phyloP scores from a whole-genome alignment of 176 grass and related monocot species.

The Microstegium vimineum region DNA sequence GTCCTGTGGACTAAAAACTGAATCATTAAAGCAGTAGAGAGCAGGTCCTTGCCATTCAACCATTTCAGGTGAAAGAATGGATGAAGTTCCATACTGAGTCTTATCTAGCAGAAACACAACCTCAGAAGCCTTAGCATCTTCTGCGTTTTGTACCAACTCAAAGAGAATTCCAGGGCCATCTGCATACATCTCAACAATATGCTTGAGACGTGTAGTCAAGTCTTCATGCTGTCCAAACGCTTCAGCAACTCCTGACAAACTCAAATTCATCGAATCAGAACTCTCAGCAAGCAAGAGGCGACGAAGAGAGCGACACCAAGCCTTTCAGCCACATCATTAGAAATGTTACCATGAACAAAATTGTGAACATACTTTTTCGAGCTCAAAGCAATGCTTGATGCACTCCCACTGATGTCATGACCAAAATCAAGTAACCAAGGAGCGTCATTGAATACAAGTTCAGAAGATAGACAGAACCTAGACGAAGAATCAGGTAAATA shows the following conservation, averaged over 20 bases:
- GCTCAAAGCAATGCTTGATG: constrained; percentile 52
- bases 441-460: constrained; percentile 97
- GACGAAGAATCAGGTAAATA: constrained; percentile 90
- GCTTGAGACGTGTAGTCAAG: constrained; percentile 93
- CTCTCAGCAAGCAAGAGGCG: constrained; percentile 95
- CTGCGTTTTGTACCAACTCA: constrained; percentile 95
- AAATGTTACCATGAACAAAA: constrained; percentile 98
- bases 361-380: constrained; percentile 72
- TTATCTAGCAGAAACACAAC: constrained; percentile 95
- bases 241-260: constrained; percentile 95
- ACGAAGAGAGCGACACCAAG: constrained; percentile 92
- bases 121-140: constrained; percentile 98
- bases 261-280: constrained; percentile 96
- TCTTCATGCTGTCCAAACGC: constrained; percentile 98
- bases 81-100: constrained; percentile 92
- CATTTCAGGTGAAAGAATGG: constrained; percentile 99
- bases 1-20: constrained; percentile 92
- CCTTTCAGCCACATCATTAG: constrained; percentile 93
- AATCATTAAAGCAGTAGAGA: constrained; percentile 95
- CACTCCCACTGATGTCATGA: constrained; percentile 44
- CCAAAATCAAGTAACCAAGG: constrained; percentile 84
- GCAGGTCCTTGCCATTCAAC: constrained; percentile 98
- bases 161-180: constrained; percentile 98
- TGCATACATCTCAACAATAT: constrained; percentile 98
- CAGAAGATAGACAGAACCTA: constrained; percentile 76